Evolutionary conservation across 768 basidiomycete species (phyloP).

Genomic region (Mycena polygramma): DNA sequence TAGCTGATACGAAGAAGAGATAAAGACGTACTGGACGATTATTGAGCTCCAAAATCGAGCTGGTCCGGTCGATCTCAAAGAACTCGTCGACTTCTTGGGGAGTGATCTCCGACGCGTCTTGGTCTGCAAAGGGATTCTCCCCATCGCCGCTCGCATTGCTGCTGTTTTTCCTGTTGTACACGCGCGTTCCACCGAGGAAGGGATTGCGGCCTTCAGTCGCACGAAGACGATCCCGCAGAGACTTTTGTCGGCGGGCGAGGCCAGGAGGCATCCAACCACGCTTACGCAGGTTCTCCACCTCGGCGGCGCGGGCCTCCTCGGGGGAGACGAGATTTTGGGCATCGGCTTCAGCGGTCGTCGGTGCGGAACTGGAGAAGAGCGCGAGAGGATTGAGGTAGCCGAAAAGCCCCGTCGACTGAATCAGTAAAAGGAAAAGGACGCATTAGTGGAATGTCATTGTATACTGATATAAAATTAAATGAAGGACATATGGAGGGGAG

Average conservation of each 20-base stretch:
- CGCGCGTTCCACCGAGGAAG: slow-evolving; percentile 37
- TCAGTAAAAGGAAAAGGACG: slow-evolving; percentile 9
- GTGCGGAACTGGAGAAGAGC: slow-evolving; percentile 27
- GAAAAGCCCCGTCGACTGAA: slow-evolving; percentile 34
- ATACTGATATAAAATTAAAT: slow-evolving; percentile 29
- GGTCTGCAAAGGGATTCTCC: slow-evolving; percentile 38
- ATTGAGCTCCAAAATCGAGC: slow-evolving; percentile 37
- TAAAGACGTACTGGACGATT: slow-evolving; percentile 33
- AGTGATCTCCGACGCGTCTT: slow-evolving; percentile 34
- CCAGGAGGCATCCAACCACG: slow-evolving; percentile 43
- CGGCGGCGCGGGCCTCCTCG: slow-evolving; percentile 35
- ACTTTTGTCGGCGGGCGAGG: slow-evolving; percentile 36
- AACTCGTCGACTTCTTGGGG: slow-evolving; percentile 41
- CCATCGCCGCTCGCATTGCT: slow-evolving; percentile 13
- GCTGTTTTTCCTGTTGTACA: slow-evolving; percentile 31
- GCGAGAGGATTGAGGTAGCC: slow-evolving; percentile 39
- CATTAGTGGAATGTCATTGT: slow-evolving; percentile 32
- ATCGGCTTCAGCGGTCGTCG: slow-evolving; percentile 22
- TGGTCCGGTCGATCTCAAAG: slow-evolving; percentile 41
- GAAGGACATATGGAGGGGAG: slow-evolving; percentile 8
- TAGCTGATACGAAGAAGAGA: too few relatives aligned
- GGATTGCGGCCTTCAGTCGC: slow-evolving; percentile 36
- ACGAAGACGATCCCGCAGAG: slow-evolving; percentile 36
- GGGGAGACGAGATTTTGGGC: slow-evolving; percentile 31
- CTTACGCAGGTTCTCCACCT: slow-evolving; percentile 39